These are phyloP conservation scores for Aspergillus versicolor DNA, from an alignment of 2,329 filamentous ascomycete genomes.

Conservation along the genomic window DNA sequence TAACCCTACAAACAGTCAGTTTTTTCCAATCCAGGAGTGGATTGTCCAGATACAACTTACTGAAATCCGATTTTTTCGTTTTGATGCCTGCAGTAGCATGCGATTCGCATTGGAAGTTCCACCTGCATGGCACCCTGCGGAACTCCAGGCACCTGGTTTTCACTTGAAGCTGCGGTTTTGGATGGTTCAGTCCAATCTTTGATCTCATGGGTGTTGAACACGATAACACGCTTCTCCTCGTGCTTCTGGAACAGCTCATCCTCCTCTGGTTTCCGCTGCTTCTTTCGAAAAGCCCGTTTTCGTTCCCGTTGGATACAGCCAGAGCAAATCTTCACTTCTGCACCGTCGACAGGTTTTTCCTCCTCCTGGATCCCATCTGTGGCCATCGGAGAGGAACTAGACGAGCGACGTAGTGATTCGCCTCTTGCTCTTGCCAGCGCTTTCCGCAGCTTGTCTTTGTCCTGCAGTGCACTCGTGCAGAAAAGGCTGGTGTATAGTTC, in stretches of 20 bases:
- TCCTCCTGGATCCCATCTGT: conserved; percentile 61
- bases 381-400: conserved; percentile 38
- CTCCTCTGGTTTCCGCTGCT: conserved; percentile 88
- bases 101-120: conserved; percentile 89
- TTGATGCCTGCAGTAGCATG: conserved; percentile 95
- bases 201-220: conserved; percentile 87
- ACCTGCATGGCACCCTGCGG: conserved; percentile 69
- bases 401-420: conserved; percentile 37
- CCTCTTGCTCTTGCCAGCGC: conserved; percentile 62
- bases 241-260: conserved; percentile 83
- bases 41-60: conserved; percentile 30
- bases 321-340: conserved; percentile 86
- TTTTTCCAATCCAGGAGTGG: conserved; percentile 1
- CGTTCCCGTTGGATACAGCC: conserved; percentile 91
- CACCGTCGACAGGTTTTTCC: conserved; percentile 77
- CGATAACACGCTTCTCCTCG: conserved; percentile 77
- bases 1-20: conserved; percentile 57
- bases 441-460: conserved; percentile 62
- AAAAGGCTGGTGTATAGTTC: conserved; percentile 81
- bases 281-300: conserved; percentile 88
- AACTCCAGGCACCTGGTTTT: conserved; percentile 27
- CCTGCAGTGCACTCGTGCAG: conserved; percentile 88
- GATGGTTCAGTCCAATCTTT: conserved; percentile 74
- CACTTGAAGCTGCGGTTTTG: conserved; percentile 51
- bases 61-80: conserved; percentile 88